These are phyloP conservation scores for Chlamydomonas sp. DNA, from an alignment of 139 green algal species.

Conservation along the genomic window DNA sequence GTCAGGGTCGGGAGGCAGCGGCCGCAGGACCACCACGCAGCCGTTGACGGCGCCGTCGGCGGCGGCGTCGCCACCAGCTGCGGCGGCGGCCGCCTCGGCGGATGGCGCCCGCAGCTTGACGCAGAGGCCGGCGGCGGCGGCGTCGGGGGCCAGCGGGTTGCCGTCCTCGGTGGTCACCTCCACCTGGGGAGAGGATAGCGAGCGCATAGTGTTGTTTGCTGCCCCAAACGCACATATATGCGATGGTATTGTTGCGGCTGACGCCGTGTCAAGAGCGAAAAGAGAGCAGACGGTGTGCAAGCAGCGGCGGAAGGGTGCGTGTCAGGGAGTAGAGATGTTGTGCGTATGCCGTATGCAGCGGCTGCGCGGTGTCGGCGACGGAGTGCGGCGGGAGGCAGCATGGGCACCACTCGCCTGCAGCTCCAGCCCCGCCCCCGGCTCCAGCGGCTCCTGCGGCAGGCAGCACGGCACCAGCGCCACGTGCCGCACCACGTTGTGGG, in stretches of 20 bases:
- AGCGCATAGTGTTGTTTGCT: no score
- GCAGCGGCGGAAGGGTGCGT: no score
- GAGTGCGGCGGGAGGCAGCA: no score
- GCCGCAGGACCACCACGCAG: slow-evolving; percentile 2
- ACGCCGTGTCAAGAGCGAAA: no score
- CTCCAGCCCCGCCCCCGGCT: slow-evolving; percentile 23
- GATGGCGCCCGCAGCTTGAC: slow-evolving; percentile 48
- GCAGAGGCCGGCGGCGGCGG: slow-evolving; percentile 33
- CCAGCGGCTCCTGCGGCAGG: slow-evolving; percentile 41
- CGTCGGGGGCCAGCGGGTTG: slow-evolving; percentile 41
- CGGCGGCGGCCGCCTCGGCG: slow-evolving; percentile 16
- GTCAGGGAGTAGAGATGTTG: no score
- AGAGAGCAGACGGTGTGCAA: no score
- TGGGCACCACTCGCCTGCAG: slow-evolving; percentile 28
- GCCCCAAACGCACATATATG: no score
- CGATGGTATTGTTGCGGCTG: no score
- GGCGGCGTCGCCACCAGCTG: not conserved
- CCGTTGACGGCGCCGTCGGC: not conserved
- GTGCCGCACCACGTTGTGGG: slow-evolving; percentile 36
- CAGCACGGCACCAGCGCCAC: slow-evolving; percentile 31
- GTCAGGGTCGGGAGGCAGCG: slow-evolving; percentile 9
- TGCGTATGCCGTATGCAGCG: no score
- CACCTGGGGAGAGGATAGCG: not conserved
- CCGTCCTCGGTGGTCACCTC: slow-evolving; percentile 62
- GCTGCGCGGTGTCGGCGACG: no score